Conservation (phyloP, 169 alveolate genomes). For the Blepharisma undulans region DNA sequence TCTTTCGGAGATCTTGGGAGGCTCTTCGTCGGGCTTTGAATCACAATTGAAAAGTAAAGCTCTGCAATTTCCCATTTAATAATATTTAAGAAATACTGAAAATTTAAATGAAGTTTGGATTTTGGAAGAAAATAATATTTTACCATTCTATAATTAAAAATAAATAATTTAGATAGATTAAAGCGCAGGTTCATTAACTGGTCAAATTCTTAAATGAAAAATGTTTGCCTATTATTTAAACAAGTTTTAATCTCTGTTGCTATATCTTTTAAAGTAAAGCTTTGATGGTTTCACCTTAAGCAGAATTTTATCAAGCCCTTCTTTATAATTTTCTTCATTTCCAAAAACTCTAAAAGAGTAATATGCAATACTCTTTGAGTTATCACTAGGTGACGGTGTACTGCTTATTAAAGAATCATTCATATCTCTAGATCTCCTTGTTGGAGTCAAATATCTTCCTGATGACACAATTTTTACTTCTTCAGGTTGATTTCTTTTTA, state of each 20-base stretch:
- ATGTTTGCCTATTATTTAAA: background rate
- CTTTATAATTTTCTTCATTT: background rate
- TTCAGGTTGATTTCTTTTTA: background rate
- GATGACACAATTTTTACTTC: background rate
- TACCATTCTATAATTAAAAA: too few relatives aligned
- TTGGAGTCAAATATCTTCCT: background rate
- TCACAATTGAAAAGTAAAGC: slow-evolving; percentile 1
- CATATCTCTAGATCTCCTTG: background rate
- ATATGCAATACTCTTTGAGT: background rate
- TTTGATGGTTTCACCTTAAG: background rate
- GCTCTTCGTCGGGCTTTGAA: background rate
- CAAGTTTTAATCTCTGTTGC: background rate
- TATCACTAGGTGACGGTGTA: background rate
- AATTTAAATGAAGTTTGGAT: background rate
- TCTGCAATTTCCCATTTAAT: slow-evolving; percentile 6
- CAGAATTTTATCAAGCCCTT: background rate
- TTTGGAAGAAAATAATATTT: background rate
- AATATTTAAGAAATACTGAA: background rate
- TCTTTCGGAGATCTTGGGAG: background rate
- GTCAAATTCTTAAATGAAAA: too few relatives aligned
- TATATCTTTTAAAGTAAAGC: background rate
- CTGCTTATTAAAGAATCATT: background rate
- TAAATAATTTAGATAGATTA: too few relatives aligned
- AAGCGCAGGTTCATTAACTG: too few relatives aligned
- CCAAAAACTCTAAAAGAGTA: background rate